phyloP scores from a whole-genome alignment of 257 asterid species.

The Solanum sitiens region DNA sequence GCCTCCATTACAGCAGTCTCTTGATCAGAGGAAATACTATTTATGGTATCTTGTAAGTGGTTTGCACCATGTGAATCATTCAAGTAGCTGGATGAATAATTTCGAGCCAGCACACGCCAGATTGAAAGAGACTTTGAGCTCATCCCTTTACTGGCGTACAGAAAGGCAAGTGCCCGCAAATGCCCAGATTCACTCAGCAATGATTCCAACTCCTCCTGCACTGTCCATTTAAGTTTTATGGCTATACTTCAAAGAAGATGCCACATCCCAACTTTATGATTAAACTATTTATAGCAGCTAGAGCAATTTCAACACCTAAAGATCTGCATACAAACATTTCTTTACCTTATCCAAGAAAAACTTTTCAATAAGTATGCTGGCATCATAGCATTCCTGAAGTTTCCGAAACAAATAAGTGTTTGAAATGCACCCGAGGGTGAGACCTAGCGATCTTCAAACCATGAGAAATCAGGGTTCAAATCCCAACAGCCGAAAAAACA shows the following conservation, averaged over 20 bases:
- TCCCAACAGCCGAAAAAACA: neutral
- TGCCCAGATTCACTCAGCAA: conserved; percentile 87
- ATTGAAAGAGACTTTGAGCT: conserved; percentile 76
- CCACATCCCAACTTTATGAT: neutral
- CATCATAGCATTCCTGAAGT: neutral
- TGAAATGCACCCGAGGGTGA: neutral
- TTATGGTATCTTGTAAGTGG: conserved; percentile 33
- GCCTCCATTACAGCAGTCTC: conserved; percentile 77
- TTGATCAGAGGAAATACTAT: conserved; percentile 19
- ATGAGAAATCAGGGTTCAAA: neutral
- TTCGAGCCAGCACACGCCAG: conserved; percentile 84
- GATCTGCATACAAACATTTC: neutral
- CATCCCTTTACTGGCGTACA: conserved; percentile 89
- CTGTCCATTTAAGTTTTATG: conserved; percentile 58
- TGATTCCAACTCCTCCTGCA: conserved; percentile 99
- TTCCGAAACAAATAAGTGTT: neutral
- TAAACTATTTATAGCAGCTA: neutral
- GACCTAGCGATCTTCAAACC: neutral
- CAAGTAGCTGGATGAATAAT: conserved; percentile 34
- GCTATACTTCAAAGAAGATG: neutral
- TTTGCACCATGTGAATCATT: conserved; percentile 29
- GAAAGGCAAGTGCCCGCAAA: conserved; percentile 82
- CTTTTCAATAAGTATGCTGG: neutral
- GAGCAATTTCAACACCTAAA: neutral
- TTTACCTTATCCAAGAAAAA: neutral